Evolutionary conservation across 352 stramenopile species (phyloP), one percentile per base, ranked within the genome.

Genomic region (Bremia lactucae): DNA sequence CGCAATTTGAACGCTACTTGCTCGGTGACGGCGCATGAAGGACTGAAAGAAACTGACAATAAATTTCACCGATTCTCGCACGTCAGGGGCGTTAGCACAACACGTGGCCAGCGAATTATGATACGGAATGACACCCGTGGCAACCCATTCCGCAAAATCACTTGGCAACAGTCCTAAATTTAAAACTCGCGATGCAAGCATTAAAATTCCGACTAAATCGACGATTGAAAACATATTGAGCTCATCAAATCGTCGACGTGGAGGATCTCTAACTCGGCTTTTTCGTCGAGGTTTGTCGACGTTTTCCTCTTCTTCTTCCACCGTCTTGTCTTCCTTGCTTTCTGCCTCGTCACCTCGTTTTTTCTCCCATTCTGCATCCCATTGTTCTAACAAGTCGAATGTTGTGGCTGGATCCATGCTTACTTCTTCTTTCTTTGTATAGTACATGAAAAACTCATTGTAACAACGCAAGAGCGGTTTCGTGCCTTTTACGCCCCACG

Each of bases 401-500:
- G 71, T 82, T 28, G 83, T 42, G 3, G 59, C 59, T 3, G 61
- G 57, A 29, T 87, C 74, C 51, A 82, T 61, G 6, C 37, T 57
- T 36, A 64, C 65, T 37, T 72, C 66, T 8, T 63, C 60, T 8
- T 52, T 39, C 9, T 2, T 34, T 1, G 44, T 48, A 9, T 45
- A 43, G 35, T 45, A 44, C 36, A 83, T 33, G 33, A 72, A 75
- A 41, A 82, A 87, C 52, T 87, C 71, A 20, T 72, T 86, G 52
- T 77, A 88, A 57, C 71, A 85, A 25, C 67, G 66, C 38, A 88
- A 51, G 26, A 88, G 48, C 24, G 76, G 76, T 3, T 57, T 65
- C 11, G 62, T 47, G 46, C 68, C 72, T 51, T 82, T 84, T 8
- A 43, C 42, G 13, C 70, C 66, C 76, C 76, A 88, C 8, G 57